Conservation (phyloP, 768 basidiomycete species). For the Russula ochroleuca region DNA sequence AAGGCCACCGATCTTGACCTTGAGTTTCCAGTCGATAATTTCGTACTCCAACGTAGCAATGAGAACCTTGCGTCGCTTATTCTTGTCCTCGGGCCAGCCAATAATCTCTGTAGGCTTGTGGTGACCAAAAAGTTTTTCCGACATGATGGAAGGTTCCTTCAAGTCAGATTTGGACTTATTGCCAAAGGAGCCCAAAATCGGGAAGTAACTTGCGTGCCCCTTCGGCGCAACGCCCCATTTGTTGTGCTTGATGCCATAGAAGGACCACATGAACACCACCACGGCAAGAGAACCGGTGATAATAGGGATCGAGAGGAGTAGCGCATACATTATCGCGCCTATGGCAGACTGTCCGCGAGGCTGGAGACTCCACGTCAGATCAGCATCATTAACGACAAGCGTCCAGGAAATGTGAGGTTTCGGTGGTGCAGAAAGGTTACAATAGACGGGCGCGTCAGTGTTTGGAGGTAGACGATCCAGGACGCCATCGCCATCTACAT, state of each 20-base stretch:
- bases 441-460: conserved; percentile 74
- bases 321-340: conserved; percentile 83
- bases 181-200: conserved; percentile 66
- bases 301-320: conserved; percentile 75
- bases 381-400: conserved; percentile 70
- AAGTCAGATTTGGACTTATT: conserved; percentile 67
- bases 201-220: conserved; percentile 75
- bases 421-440: conserved; percentile 90
- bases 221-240: conserved; percentile 82
- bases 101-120: conserved; percentile 66
- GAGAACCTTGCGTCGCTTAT: conserved; percentile 86
- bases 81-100: conserved; percentile 94
- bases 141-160: conserved; percentile 57
- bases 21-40: conserved; percentile 95
- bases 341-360: conserved; percentile 80
- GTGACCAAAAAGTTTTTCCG: conserved; percentile 64
- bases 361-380: conserved; percentile 69
- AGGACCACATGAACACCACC: conserved; percentile 87
- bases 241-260: conserved; percentile 95
- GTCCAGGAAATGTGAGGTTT: conserved; percentile 86
- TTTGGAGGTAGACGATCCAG: conserved; percentile 91
- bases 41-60: conserved; percentile 95
- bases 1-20: conserved; percentile 96
- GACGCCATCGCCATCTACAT: conserved; percentile 80
- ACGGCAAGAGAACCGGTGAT: conserved; percentile 83